Evolutionary conservation across 2,329 filamentous ascomycete genomes (phyloP), one percentile per base, ranked within the genome.

Genomic region (Nigrograna mackinnonii): DNA sequence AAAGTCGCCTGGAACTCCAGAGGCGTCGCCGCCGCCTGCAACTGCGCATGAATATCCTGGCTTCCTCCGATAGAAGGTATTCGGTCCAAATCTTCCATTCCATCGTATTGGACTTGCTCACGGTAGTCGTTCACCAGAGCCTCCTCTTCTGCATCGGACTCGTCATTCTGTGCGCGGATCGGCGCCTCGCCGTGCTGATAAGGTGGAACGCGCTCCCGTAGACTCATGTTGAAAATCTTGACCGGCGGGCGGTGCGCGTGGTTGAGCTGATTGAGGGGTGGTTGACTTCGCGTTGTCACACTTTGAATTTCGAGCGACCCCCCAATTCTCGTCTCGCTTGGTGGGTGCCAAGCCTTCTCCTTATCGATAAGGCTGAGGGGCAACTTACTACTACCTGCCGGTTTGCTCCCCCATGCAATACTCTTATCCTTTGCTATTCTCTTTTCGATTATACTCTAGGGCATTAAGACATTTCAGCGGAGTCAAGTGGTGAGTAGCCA

Each of bases 101-200:
- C 91, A 64, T 95, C 89, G 66, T 92, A 96, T 70, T 94, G 90
- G 59, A 96, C 89, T 74, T 96, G 92, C 77, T 96, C 64, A 69
- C 85, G 86, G 82, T 96, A 96, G 75, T 97, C 91, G 74, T 91
- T 90, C 62, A 91, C 94, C 57, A 99, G 83, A 61, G 87, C 87
- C 76, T 97, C 94, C 80, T 97, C 92, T 76, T 96, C 91, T 55
- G 89, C 87, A 71, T 97, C 94, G 67, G 90, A 95, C 69, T 95
- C 91, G 72, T 92, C 87, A 61, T 84, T 84, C 52, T 74, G 62
- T 26, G 55, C 52, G 45, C 64, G 64, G 38, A 52, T 61, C 44
- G 66, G 54, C 30, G 68, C 58, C 44, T 68, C 64, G 56, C 66
- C 66, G 49, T 74, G 69, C 52, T 72, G 69, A 53, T 68, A 71